Evolutionary conservation across 345 rosid species (phyloP).

Genomic region (Eucalyptus lansdowneana): DNA sequence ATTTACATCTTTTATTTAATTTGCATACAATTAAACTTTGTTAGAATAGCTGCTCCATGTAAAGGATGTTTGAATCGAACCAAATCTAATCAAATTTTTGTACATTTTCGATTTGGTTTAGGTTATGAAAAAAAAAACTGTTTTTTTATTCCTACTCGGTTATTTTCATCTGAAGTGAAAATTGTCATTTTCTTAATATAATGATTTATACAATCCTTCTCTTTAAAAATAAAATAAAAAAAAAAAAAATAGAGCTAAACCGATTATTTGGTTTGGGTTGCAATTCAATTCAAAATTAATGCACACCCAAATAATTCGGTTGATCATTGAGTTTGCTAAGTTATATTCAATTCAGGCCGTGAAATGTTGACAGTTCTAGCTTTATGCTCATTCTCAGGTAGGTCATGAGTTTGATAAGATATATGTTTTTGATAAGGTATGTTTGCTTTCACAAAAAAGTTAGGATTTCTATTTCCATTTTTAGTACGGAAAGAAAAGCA

Average conservation of each 20-base stretch:
- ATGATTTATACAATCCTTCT: too few relatives aligned
- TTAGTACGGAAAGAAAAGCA: not conserved
- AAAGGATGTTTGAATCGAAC: not conserved
- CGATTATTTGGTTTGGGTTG: too few relatives aligned
- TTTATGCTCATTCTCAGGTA: not conserved
- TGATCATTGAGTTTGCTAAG: too few relatives aligned
- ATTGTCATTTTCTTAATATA: not conserved
- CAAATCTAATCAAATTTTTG: too few relatives aligned
- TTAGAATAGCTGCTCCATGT: not conserved
- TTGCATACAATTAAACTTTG: not conserved
- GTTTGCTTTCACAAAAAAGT: not conserved
- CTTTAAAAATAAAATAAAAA: fast-evolving
- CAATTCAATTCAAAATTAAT: too few relatives aligned
- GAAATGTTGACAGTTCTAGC: not conserved
- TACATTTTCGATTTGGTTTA: too few relatives aligned
- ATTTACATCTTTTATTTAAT: not conserved
- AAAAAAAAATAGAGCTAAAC: too few relatives aligned
- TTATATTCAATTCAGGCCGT: not conserved
- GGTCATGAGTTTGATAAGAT: not conserved
- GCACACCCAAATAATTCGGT: too few relatives aligned
- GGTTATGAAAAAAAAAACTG: too few relatives aligned
- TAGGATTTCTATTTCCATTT: not conserved
- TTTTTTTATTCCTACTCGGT: not conserved
- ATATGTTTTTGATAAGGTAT: not conserved
- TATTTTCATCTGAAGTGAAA: too few relatives aligned